These are phyloP conservation scores for Didymellaceae sp. DNA, from an alignment of 2,329 filamentous ascomycete species.

Conservation along the genomic window DNA sequence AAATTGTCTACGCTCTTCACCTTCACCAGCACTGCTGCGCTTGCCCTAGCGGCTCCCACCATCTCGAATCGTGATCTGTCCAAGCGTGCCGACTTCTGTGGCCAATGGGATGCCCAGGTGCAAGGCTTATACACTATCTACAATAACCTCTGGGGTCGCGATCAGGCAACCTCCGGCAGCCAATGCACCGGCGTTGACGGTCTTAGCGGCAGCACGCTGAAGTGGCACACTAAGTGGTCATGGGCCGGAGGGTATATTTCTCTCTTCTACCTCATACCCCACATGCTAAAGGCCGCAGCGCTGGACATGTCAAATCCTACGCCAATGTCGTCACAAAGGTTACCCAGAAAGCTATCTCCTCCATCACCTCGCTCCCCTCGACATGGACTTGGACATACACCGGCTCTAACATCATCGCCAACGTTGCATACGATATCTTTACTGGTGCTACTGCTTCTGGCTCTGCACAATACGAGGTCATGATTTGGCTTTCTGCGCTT, in stretches of 20 bases:
- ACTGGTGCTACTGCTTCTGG: conserved; percentile 57
- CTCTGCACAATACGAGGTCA: conserved; percentile 65
- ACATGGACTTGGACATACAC: conserved; percentile 60
- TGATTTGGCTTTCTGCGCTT: conserved; percentile 69
- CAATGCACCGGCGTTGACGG: conserved; percentile 56
- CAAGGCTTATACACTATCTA: conserved; percentile 43
- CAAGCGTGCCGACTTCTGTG: conserved; percentile 44
- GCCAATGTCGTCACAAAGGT: conserved; percentile 51
- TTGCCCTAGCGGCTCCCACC: conserved; percentile 39
- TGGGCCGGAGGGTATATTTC: conserved; percentile 50
- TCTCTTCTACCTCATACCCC: background rate
- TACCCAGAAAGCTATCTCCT: conserved; percentile 39
- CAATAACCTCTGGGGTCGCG: conserved; percentile 55
- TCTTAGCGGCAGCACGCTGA: conserved; percentile 46
- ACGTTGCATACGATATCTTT: conserved; percentile 70
- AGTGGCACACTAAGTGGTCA: conserved; percentile 54
- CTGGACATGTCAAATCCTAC: conserved; percentile 52
- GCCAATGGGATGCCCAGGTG: conserved; percentile 38
- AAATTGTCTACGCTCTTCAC: conserved; percentile 36
- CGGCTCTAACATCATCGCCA: conserved; percentile 57
- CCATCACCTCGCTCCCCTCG: conserved; percentile 52
- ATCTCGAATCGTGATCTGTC: conserved; percentile 34
- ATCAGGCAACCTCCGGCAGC: conserved; percentile 50
- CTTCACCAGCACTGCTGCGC: conserved; percentile 36
- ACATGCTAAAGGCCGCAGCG: conserved; percentile 20